These are phyloP conservation scores for Pseudogymnoascus sp. DNA, from an alignment of 2,329 filamentous ascomycete genomes.

Conservation along the genomic window DNA sequence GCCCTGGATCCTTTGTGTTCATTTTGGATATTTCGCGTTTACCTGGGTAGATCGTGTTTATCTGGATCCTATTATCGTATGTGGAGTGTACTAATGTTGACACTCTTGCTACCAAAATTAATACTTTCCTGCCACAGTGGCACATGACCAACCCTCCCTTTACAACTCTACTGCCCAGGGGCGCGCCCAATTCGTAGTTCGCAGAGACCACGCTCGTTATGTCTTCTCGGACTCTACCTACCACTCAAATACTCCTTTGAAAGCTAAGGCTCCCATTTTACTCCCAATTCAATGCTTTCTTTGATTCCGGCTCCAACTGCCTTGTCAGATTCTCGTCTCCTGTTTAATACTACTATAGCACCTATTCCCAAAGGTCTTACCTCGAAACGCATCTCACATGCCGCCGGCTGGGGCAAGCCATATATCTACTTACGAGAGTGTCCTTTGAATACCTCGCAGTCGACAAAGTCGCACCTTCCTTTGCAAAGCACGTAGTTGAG, in stretches of 20 bases:
- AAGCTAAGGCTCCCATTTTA: background rate
- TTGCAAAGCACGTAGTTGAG: background rate
- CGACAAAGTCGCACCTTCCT: background rate
- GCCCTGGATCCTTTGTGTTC: no score
- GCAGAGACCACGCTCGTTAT: background rate
- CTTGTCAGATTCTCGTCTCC: background rate
- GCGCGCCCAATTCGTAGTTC: no score
- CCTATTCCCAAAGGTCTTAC: background rate
- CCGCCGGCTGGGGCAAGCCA: background rate
- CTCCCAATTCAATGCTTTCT: background rate
- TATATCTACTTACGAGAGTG: background rate
- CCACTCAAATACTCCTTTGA: background rate
- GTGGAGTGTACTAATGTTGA: no score
- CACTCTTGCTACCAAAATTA: no score
- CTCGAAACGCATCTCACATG: background rate
- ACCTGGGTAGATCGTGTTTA: no score
- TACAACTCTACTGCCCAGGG: no score
- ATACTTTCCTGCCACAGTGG: no score
- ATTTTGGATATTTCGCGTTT: no score
- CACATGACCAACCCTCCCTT: no score
- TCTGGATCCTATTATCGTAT: no score
- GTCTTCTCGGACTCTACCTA: no score
- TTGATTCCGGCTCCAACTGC: background rate
- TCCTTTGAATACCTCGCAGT: background rate
- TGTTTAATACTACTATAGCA: background rate